Base-by-base conservation (phyloP, 768 basidiomycete genomes). In the Amanita thiersii region DNA sequence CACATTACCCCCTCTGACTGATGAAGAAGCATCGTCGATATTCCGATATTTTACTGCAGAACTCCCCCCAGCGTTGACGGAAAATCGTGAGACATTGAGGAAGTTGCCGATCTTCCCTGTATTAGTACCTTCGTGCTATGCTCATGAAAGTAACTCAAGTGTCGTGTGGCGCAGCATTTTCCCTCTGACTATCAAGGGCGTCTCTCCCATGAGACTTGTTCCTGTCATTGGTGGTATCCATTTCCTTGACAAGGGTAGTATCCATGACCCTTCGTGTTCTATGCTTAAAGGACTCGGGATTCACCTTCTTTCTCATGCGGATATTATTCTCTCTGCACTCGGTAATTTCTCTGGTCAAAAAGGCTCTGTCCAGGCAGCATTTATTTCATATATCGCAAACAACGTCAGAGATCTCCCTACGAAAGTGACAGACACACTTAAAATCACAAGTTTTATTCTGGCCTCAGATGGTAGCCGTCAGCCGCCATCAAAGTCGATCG, bases 61-160 rank as follows among this genome's bases (percentile, higher is more conserved):
- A 28, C 25, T 20, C 11, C 15, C 34, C 11, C 11, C 42, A 5
- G 24, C 31, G 11, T 36, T 24, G n/a, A 0, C 17, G 7, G 12
- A 12, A 4, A 28, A 30, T 5, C 18, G 28, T 14, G 8, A 5
- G 5, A 43, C 28, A 26, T 26, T 61, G 34, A 51, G 44, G 11
- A 42, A 34, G 4, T 47, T 65, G 19, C 56, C 59, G 2, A 48
- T 67, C 15, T 58, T 55, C 39, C 62, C 67, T 3, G 21, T 55
- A 7, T 47, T 59, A 4, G 44, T 46, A 18, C 56, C 45, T 30
- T 45, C 28, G 32, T 36, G 14, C 28, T 3, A 7, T 11, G 6
- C 18, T 10, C 6, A 25, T 5, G 2, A 8, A 9, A 12, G 7
- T 15, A 43, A 43, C 14, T 18, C 32, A 14, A 28, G 1, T 5